These are phyloP conservation scores for Pythium utonaiense DNA, from an alignment of 352 stramenopile species.

Conservation along the genomic window DNA sequence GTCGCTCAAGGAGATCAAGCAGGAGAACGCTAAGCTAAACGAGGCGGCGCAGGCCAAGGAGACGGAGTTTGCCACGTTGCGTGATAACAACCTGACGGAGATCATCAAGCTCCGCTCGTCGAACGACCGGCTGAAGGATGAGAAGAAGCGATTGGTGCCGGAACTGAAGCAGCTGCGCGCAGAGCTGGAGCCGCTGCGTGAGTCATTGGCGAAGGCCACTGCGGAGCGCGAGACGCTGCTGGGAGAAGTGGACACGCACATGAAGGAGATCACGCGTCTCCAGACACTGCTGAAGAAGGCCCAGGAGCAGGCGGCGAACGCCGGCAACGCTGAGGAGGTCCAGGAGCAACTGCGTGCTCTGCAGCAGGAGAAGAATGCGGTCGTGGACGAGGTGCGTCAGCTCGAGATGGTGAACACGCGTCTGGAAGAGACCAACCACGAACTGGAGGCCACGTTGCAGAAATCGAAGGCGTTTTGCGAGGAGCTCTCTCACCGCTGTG, in stretches of 20 bases:
- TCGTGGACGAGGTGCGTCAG: slow-evolving; percentile 38
- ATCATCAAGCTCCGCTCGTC: slow-evolving; percentile 26
- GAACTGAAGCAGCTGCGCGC: slow-evolving; percentile 34
- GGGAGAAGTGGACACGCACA: slow-evolving; percentile 28
- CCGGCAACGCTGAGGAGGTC: slow-evolving; percentile 28
- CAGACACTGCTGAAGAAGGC: slow-evolving; percentile 34
- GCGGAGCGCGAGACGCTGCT: slow-evolving; percentile 21
- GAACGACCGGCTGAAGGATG: slow-evolving; percentile 28
- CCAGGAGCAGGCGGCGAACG: slow-evolving; percentile 36
- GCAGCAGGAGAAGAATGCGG: slow-evolving; percentile 40
- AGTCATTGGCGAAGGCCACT: slow-evolving; percentile 7
- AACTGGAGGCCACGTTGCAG: slow-evolving; percentile 54
- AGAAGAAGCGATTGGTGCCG: slow-evolving; percentile 29
- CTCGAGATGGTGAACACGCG: slow-evolving; percentile 41
- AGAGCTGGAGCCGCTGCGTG: slow-evolving; percentile 26
- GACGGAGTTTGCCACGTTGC: slow-evolving; percentile 26
- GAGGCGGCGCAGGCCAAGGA: slow-evolving; percentile 37
- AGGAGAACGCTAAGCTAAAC: slow-evolving; percentile 29
- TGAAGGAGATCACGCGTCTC: slow-evolving; percentile 28
- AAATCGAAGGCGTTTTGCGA: slow-evolving; percentile 63
- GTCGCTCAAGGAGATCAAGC: slow-evolving; percentile 30
- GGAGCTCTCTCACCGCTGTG: slow-evolving; percentile 52
- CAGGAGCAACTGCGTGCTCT: slow-evolving; percentile 34
- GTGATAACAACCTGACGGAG: slow-evolving; percentile 30
- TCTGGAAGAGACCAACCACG: slow-evolving; percentile 45